Base-by-base conservation (phyloP, 2,329 filamentous ascomycete genomes). In the Tricladium varicosporioides region DNA sequence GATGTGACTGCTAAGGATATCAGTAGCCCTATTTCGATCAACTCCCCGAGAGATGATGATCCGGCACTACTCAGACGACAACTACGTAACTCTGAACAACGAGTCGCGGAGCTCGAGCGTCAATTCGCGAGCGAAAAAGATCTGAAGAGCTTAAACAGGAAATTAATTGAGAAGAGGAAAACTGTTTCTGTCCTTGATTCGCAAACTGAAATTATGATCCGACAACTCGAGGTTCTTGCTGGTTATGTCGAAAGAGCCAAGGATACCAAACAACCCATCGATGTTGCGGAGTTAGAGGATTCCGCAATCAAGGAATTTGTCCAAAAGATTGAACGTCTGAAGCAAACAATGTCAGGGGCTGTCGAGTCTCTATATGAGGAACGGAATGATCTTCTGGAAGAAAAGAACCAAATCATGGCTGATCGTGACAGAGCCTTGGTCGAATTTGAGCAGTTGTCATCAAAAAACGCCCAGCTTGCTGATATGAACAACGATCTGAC, bases 401-500 rank as follows among this genome's bases (percentile, higher is more conserved):
- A 97, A 72, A 91, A 93, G 69, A 86, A 87, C 57, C 88, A 87
- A 66, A 83, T 95, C 19, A 85, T 89, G 42, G 87, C 89, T 52
- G 89, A 94, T 76, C 91, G 95, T 67, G 93, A 97, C 72, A 91
- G 94, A 70, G 92, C 91, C 13, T 87, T 97, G 67, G 85, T 96
- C 68, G 94, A 99, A 70, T 97, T 97, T 69, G 94, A 97, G 76
- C 91, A 95, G 69, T 78, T 99, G 46, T 96, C 91, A 10, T 88
- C 87, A 56, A 96, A 96, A 79, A 99, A 99, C 71, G 88, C 90
- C 0, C 93, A 97, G 75, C 81, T 99, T 59, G 88, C 91, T 27
- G 91, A 97, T 68, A 85, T 97, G 79, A 97, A 99, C 76, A 96
- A 96, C 67, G 91, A 96, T 70, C 79, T 99, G 55, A 92, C 95